Conservation (phyloP, 2,329 filamentous ascomycete genomes). For the Pseudocercospora crystallina region DNA sequence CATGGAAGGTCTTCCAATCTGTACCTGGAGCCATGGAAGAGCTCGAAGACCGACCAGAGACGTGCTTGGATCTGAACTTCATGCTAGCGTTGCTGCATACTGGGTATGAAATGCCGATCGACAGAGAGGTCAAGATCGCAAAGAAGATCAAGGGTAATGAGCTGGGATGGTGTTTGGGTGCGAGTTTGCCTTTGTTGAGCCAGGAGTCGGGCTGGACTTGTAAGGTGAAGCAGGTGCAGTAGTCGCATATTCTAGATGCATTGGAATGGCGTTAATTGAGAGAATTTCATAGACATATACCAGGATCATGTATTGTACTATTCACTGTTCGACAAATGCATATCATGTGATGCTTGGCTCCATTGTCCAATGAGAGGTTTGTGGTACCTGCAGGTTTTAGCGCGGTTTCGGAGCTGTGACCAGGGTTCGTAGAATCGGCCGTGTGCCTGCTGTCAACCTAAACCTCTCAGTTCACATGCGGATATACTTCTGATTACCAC, state of each 20-base stretch:
- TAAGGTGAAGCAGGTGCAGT: conserved; percentile 23
- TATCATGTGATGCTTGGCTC: no score
- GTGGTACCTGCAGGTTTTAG: no score
- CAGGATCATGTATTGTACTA: no score
- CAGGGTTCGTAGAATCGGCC: no score
- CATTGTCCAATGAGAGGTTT: no score
- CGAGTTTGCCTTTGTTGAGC: conserved; percentile 54
- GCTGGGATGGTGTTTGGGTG: conserved; percentile 95
- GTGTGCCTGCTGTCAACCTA: no score
- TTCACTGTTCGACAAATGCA: no score
- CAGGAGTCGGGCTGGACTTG: conserved; percentile 33
- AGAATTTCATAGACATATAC: no score
- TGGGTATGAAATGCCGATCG: conserved; percentile 96
- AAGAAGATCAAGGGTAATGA: conserved; percentile 99
- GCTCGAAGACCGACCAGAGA: conserved; percentile 78
- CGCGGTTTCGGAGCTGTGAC: no score
- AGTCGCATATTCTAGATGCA: background rate
- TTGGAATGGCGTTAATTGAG: no score
- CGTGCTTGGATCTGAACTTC: conserved; percentile 93
- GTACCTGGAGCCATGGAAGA: conserved; percentile 78
- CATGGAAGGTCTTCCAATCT: conserved; percentile 78
- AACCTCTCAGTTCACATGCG: no score
- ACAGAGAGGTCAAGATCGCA: conserved; percentile 93
- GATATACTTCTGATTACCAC: no score
- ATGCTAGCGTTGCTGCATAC: conserved; percentile 92